These are phyloP conservation scores for Zygotorulaspora mrakii DNA, from an alignment of 1,139 yeast species.

Conservation along the genomic window DNA sequence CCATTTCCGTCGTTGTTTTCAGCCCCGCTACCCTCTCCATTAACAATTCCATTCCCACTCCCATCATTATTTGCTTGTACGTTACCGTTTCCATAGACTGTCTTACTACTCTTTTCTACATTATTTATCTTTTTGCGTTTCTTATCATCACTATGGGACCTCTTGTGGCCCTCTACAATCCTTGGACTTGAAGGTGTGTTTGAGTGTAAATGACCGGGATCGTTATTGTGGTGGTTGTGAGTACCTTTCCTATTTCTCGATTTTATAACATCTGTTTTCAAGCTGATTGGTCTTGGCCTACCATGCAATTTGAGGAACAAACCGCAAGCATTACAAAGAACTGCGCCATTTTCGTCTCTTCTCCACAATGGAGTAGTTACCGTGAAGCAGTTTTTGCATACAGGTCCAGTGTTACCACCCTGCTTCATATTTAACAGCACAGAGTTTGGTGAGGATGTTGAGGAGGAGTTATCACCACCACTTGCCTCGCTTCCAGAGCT, in stretches of 20 bases:
- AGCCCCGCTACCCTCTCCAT: constrained; percentile 3
- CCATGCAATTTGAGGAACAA: constrained; percentile 87
- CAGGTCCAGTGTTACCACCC: constrained; percentile 40
- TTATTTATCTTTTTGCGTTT: constrained; percentile 16
- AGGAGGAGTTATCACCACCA: constrained; percentile 3
- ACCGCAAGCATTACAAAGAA: constrained; percentile 93
- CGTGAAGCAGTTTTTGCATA: constrained; percentile 87
- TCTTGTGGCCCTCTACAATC: constrained; percentile 7
- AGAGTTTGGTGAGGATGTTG: constrained; percentile 4
- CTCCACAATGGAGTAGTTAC: constrained; percentile 95
- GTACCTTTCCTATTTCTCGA: constrained; percentile 65
- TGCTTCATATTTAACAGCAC: constrained; percentile 2
- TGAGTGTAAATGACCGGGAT: constrained; percentile 3
- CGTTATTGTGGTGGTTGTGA: constrained; percentile 34
- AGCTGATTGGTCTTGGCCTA: constrained; percentile 82
- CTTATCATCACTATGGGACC: constrained; percentile 14
- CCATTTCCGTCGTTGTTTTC: constrained; percentile 2
- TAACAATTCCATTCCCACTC: constrained; percentile 36
- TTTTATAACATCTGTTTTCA: constrained; percentile 89
- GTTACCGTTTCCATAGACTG: background rate
- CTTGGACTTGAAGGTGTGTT: constrained; percentile 5
- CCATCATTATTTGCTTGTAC: constrained; percentile 31
- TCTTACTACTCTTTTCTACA: constrained; percentile 1
- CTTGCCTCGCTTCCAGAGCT: constrained; percentile 1
- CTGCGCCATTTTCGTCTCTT: constrained; percentile 89